Evolutionary conservation across 2,329 filamentous ascomycete species (phyloP).

Genomic region (Aulographum hederae): DNA sequence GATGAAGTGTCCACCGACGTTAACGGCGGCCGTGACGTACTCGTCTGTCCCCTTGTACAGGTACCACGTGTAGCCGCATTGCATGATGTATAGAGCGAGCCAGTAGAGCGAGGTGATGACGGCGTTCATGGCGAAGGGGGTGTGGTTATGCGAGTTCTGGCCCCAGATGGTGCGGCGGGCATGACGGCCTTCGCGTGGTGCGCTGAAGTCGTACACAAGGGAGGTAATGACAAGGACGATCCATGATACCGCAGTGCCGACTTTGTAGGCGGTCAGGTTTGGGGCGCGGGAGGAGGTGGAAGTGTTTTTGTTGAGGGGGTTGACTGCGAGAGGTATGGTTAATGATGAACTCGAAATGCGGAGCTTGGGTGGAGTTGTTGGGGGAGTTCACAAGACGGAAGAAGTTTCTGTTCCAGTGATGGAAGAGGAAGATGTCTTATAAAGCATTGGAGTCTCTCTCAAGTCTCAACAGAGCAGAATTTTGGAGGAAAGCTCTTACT

Average conservation of each 20-base stretch:
- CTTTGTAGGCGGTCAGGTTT: slow-evolving; percentile 56
- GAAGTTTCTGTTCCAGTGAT: too few relatives aligned
- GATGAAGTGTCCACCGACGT: slow-evolving; percentile 72
- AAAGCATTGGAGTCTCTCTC: too few relatives aligned
- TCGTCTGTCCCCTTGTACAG: slow-evolving; percentile 48
- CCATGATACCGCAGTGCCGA: slow-evolving; percentile 59
- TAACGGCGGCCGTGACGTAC: slow-evolving; percentile 49
- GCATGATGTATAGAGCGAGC: slow-evolving; percentile 56
- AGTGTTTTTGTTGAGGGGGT: slow-evolving; percentile 2
- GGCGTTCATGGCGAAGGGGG: slow-evolving; percentile 59
- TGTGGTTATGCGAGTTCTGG: slow-evolving; percentile 47
- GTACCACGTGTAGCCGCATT: slow-evolving; percentile 57
- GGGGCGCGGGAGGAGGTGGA: slow-evolving; percentile 17
- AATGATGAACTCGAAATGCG: too few relatives aligned
- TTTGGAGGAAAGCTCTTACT: too few relatives aligned
- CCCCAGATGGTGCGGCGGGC: slow-evolving; percentile 49
- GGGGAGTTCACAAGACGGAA: too few relatives aligned
- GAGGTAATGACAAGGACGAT: slow-evolving; percentile 51
- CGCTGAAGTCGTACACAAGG: slow-evolving; percentile 54
- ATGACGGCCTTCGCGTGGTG: slow-evolving; percentile 31
- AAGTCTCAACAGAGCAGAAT: too few relatives aligned
- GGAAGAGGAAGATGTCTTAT: too few relatives aligned
- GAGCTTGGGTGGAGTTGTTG: too few relatives aligned
- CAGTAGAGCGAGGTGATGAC: slow-evolving; percentile 54
- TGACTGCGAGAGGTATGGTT: slow-evolving; percentile 4